Evolutionary conservation across 1,284 basidiomycete species (phyloP).

Genomic region (Fomes fomentarius): DNA sequence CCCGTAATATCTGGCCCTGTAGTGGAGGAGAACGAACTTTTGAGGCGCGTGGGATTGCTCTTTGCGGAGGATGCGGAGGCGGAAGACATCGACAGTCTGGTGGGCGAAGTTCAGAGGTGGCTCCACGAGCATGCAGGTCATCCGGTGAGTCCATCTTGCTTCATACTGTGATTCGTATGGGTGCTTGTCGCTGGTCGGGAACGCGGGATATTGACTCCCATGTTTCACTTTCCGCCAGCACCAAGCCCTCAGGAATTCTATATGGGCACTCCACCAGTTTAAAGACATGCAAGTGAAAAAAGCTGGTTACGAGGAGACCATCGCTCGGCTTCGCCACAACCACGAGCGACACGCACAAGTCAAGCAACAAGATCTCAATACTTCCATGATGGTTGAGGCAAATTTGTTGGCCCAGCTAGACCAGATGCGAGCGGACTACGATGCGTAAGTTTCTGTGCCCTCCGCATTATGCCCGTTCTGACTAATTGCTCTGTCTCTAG

Average conservation of each 20-base stretch:
- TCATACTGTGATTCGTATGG: not conserved
- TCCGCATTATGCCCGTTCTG: not conserved
- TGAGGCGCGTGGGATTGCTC: constrained; percentile 50
- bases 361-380: constrained; percentile 38
- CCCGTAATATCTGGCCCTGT: constrained; percentile 13
- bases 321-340: constrained; percentile 29
- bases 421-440: constrained; percentile 32
- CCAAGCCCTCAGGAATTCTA: constrained; percentile 25
- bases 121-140: constrained; percentile 33
- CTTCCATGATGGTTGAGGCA: constrained; percentile 38
- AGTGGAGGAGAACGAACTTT: constrained; percentile 35
- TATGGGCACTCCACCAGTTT: constrained; percentile 27
- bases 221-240: constrained; percentile 18
- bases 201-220: not conserved
- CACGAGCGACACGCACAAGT: constrained; percentile 35
- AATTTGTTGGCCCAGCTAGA: constrained; percentile 23
- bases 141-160: constrained; percentile 16
- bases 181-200: not conserved
- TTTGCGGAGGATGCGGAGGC: constrained; percentile 47
- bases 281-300: constrained; percentile 12
- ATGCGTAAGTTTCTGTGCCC: constrained; percentile 25
- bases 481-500: not conserved
- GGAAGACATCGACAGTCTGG: constrained; percentile 45
- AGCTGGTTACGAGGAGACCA: constrained; percentile 7
- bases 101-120: constrained; percentile 51